Conservation (phyloP, 441 rosid species). For the Euphorbia corollata region DNA sequence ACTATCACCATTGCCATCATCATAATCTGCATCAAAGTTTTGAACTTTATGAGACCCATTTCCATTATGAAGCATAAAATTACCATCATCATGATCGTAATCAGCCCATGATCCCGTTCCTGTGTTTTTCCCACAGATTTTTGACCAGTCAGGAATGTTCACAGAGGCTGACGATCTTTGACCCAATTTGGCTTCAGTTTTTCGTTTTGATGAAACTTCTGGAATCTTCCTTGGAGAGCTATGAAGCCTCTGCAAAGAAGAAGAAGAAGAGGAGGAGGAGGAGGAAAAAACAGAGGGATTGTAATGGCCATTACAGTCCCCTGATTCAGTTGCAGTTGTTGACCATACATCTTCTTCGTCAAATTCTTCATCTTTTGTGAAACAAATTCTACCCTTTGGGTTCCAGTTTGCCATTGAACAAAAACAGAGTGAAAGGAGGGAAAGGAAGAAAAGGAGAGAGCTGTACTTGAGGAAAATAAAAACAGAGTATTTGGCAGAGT, state of each 20-base stretch:
- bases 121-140: constrained; percentile 48
- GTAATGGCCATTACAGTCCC: constrained; percentile 34
- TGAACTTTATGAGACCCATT: constrained; percentile 14
- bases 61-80: constrained; percentile 5
- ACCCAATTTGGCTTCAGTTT: constrained; percentile 26
- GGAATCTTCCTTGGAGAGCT: constrained; percentile 46
- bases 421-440: neutral
- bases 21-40: neutral
- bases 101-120: constrained; percentile 24
- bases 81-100: neutral
- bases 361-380: constrained; percentile 49
- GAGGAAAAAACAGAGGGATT: neutral
- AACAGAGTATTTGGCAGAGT: constrained; percentile 1
- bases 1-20: constrained; percentile 11
- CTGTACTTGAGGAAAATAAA: constrained; percentile 5
- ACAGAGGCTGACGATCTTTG: constrained; percentile 66
- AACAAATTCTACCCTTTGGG: constrained; percentile 18
- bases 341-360: constrained; percentile 76
- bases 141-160: constrained; percentile 78
- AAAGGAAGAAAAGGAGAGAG: neutral
- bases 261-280: constrained; percentile 24
- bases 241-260: constrained; percentile 34
- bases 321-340: constrained; percentile 33
- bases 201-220: neutral
- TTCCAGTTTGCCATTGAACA: neutral